Evolutionary conservation across 192 early-diverging fungal genomes (phyloP).

Genomic region (Obelidium mucronatum): DNA sequence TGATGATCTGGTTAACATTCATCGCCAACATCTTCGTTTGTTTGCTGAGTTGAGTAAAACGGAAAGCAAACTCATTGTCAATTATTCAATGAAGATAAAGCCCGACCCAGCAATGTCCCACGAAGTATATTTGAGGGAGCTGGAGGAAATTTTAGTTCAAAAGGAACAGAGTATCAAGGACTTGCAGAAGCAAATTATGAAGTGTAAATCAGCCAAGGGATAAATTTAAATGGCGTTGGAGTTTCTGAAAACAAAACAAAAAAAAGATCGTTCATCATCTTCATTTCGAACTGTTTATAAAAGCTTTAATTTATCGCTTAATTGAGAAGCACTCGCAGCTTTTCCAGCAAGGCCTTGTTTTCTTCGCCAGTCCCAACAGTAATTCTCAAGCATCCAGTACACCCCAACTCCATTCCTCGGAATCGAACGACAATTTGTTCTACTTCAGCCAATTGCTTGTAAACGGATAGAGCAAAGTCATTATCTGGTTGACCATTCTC

Average conservation of each 20-base stretch:
- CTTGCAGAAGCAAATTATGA: slow-evolving; percentile 5
- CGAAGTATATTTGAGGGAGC: slow-evolving; percentile 32
- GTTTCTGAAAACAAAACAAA: background rate
- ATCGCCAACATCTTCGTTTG: slow-evolving; percentile 59
- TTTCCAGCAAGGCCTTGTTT: slow-evolving; percentile 72
- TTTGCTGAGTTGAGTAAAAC: slow-evolving; percentile 52
- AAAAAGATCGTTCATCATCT: background rate
- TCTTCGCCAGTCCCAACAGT: slow-evolving; percentile 92
- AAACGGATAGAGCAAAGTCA: slow-evolving; percentile 74
- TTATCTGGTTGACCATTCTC: slow-evolving; percentile 70
- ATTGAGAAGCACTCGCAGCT: slow-evolving; percentile 30
- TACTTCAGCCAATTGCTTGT: slow-evolving; percentile 84
- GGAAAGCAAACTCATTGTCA: slow-evolving; percentile 60
- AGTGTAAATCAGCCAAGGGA: background rate
- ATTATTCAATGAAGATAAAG: slow-evolving; percentile 51
- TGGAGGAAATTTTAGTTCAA: slow-evolving; percentile 26
- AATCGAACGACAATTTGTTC: slow-evolving; percentile 93
- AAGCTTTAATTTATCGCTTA: background rate
- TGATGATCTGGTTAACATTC: slow-evolving; percentile 57
- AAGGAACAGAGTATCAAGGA: slow-evolving; percentile 31
- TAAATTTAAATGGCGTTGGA: background rate
- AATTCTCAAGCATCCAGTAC: slow-evolving; percentile 91
- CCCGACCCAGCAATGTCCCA: slow-evolving; percentile 17
- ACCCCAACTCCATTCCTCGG: slow-evolving; percentile 92
- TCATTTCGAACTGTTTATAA: background rate